A percentile compares a stretch with the other conserved stretches of the same genome.
Conservation (phyloP, 192 early-diverging fungal genomes). For the Gryganskiella cystojenkinii region DNA sequence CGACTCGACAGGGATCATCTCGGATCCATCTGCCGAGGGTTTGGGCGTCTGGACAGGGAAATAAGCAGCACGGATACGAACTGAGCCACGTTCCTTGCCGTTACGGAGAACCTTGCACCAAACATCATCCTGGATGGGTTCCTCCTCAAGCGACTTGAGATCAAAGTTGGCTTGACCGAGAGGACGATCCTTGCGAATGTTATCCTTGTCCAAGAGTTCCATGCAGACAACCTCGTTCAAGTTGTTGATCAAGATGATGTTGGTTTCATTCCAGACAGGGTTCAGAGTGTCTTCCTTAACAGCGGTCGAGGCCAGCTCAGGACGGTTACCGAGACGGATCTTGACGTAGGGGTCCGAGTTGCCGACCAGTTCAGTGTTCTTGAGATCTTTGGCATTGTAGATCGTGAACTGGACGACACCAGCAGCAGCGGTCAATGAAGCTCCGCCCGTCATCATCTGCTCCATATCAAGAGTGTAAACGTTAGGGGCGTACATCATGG, state of each 20-base stretch:
- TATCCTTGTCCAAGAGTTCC: constrained; percentile 87
- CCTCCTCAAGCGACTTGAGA: constrained; percentile 56
- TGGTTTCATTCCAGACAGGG: constrained; percentile 89
- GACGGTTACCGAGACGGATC: constrained; percentile 78
- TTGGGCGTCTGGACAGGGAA: constrained; percentile 28
- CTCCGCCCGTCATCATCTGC: constrained; percentile 75
- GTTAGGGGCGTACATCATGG: constrained; percentile 90
- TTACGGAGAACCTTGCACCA: constrained; percentile 49
- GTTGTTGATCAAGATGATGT: constrained; percentile 80
- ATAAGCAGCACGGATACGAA: constrained; percentile 42
- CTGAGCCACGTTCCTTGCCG: constrained; percentile 44
- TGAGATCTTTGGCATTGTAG: constrained; percentile 82
- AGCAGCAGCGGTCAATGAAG: constrained; percentile 72
- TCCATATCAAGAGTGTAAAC: constrained; percentile 83
- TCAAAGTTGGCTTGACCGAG: constrained; percentile 72
- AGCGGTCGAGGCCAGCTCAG: constrained; percentile 69
- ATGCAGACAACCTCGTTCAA: constrained; percentile 79
- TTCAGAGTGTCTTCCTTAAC: constrained; percentile 77
- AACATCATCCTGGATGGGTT: constrained; percentile 57
- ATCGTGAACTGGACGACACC: constrained; percentile 89
- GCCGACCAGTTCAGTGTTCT: constrained; percentile 89
- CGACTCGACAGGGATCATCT: constrained; percentile 53
- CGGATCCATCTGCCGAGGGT: constrained; percentile 26
- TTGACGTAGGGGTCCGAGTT: constrained; percentile 90
- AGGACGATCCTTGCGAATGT: constrained; percentile 74